phyloP scores from a whole-genome alignment of 305 asterid genomes.

The Solanum hybrid region DNA sequence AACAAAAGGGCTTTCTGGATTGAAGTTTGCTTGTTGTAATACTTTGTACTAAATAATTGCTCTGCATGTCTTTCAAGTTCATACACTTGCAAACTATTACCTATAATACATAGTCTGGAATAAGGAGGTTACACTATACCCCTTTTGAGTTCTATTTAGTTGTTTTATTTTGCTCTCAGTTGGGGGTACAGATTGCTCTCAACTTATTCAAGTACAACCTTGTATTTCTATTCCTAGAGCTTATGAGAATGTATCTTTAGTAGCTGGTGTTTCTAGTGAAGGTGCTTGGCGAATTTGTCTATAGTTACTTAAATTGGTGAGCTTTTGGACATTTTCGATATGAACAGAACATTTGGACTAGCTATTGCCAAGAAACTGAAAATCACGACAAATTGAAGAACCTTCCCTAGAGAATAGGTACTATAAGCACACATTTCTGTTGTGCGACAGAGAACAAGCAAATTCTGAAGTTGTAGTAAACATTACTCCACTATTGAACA shows the following conservation, averaged over 20 bases:
- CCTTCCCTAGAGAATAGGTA: not conserved
- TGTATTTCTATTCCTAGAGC: not conserved
- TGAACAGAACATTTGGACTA: not conserved
- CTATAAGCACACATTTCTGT: not conserved
- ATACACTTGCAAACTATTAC: not conserved
- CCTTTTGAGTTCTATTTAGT: not conserved
- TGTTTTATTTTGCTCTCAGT: not conserved
- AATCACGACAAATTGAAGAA: not conserved
- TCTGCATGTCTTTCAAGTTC: not conserved
- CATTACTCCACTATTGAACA: not conserved
- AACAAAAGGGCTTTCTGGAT: conserved; percentile 30
- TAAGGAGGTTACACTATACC: not conserved
- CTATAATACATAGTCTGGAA: not conserved
- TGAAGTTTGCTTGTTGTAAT: not conserved
- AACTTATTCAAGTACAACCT: not conserved
- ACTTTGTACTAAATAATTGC: not conserved
- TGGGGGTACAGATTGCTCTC: not conserved
- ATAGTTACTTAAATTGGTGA: not conserved
- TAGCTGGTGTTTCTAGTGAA: not conserved
- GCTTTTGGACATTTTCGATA: not conserved
- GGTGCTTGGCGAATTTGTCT: not conserved
- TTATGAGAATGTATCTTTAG: not conserved
- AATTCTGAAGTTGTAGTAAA: not conserved
- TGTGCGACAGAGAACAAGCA: not conserved
- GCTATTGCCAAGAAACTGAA: not conserved